phyloP scores from a whole-genome alignment of 441 rosid species.

The Erodium trifolium region DNA sequence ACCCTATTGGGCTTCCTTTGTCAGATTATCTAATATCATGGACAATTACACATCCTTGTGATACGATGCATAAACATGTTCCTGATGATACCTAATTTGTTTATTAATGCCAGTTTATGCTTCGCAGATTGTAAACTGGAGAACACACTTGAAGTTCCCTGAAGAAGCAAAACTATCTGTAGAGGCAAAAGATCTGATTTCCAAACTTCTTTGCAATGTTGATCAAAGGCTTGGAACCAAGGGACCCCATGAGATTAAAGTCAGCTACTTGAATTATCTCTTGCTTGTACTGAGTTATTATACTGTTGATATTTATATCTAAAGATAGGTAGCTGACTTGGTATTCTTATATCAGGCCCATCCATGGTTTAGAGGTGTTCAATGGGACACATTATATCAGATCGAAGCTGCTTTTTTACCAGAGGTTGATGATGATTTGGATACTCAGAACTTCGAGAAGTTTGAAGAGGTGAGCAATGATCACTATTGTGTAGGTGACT shows the following conservation, averaged over 20 bases:
- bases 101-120: constrained; percentile 24
- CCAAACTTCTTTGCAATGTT: constrained; percentile 53
- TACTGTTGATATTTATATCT: neutral
- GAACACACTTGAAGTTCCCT: constrained; percentile 46
- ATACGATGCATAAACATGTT: neutral
- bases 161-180: constrained; percentile 44
- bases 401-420: constrained; percentile 52
- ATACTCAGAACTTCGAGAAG: constrained; percentile 35
- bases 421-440: constrained; percentile 45
- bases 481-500: neutral
- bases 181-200: constrained; percentile 50
- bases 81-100: constrained; percentile 20
- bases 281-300: neutral
- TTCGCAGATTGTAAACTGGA: constrained; percentile 59
- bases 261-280: constrained; percentile 20
- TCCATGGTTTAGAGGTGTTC: constrained; percentile 49
- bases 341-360: constrained; percentile 30
- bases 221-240: constrained; percentile 54
- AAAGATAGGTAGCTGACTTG: neutral
- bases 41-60: neutral
- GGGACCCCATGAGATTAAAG: constrained; percentile 49
- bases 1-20: neutral
- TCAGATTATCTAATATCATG: neutral
- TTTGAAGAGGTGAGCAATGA: constrained; percentile 30
- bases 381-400: constrained; percentile 46